Base-by-base conservation (phyloP, 1,284 basidiomycete genomes). In the Prillingera fragicola region DNA sequence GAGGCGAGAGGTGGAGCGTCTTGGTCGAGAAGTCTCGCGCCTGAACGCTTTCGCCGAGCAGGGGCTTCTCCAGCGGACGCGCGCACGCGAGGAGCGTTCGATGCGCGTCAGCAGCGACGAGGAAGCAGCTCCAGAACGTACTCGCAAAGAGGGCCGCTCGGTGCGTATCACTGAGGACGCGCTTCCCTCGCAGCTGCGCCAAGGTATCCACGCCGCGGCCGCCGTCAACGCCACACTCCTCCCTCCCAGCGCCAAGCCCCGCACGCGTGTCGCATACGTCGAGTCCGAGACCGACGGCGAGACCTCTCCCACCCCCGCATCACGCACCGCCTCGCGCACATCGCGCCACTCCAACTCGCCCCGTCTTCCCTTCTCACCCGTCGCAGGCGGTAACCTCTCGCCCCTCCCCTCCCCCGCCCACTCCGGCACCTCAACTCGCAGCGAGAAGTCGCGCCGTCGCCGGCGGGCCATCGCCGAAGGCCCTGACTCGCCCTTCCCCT, bases 41-140 rank as follows among this genome's bases (percentile, higher is more conserved):
- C 73, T 91, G n/a, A 76, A 83, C 15, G 82, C 80, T 1, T 82
- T 90, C 0, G 85, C 90, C 1, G 86, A 89, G 60, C 82, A 87
- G 48, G 86, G 86, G 1, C 73, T 91, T 33, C 78, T 80, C 41
- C 85, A 86, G 54, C 72, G 85, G 19, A 73, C 82, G 18, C 52
- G 62, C 23, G 59, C 41, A 18, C 39, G 37, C 13, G 37, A 34
- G 24, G 37, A 55, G 37, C 52, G 50, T n/a, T 48, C 46, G 7
- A 35, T 52, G 32, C 50, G 46, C 13, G 36, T 52, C 23, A 41
- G 54, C 10, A 44, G 51, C 14, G 59, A 64, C 15, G 55, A 59
- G 8, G 43, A 50, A 33, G 37, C 33, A 52, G n/a, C 29, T 8
- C 18, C 36, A n/a, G 25, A 8, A 5, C 10, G 14, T 7, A 24